Percentiles rank a stretch among this genome's conserved stretches.
phyloP scores from a whole-genome alignment of 306 rosid genomes.

The Potentilla sterilis region DNA sequence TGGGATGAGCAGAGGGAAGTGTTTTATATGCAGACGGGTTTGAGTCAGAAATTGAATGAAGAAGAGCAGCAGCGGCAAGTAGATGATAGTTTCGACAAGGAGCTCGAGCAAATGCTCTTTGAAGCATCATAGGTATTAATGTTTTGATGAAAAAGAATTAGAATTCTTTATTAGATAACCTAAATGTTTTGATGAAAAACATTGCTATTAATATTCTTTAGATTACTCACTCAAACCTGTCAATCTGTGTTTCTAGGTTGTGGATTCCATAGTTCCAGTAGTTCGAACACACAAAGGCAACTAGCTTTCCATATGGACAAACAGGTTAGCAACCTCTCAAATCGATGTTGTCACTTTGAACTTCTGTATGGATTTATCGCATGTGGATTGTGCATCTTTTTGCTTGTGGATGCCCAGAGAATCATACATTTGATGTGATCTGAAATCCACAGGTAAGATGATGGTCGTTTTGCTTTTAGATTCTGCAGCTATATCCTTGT shows the following conservation, averaged over 20 bases:
- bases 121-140: not conserved
- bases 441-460: not conserved
- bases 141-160: not conserved
- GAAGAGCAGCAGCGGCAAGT: conserved; percentile 6
- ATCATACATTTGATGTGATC: not conserved
- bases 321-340: not conserved
- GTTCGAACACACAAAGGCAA: not conserved
- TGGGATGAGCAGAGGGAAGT: conserved; percentile 53
- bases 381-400: not conserved
- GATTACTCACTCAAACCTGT: not conserved
- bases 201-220: not conserved
- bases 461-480: not conserved
- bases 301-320: not conserved
- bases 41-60: conserved; percentile 14
- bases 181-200: not conserved
- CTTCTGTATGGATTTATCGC: not conserved
- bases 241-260: not conserved
- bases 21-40: conserved; percentile 55
- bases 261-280: not conserved
- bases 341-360: not conserved
- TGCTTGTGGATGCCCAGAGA: not conserved
- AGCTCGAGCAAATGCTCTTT: conserved; percentile 32
- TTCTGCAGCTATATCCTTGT: not conserved
- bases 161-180: not conserved
- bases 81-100: conserved; percentile 25